Evolutionary conservation across 495 filamentous ascomycete genomes (phyloP).

Genomic region (Penicillium canariense): DNA sequence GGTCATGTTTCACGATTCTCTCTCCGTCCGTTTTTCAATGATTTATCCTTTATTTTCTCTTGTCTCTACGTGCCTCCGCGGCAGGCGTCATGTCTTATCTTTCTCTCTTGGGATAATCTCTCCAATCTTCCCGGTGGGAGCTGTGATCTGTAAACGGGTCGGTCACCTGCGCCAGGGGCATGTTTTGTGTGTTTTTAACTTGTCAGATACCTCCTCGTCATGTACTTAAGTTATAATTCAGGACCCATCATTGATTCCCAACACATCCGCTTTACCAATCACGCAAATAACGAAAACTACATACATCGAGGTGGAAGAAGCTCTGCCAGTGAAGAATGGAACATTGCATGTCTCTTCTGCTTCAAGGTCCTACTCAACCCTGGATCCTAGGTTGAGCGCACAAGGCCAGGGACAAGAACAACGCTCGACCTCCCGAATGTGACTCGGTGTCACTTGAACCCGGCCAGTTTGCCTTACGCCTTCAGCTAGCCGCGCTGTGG

Average conservation of each 20-base stretch:
- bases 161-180: neutral
- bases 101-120: neutral
- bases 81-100: constrained; percentile 5
- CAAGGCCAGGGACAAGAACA: neutral
- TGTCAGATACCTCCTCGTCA: constrained; percentile 43
- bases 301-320: no score
- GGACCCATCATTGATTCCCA: constrained; percentile 20
- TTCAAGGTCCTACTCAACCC: neutral
- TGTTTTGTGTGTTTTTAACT: constrained; percentile 12
- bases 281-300: no score
- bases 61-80: constrained; percentile 8
- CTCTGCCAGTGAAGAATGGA: neutral
- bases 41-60: constrained; percentile 11
- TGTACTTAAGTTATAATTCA: constrained; percentile 35
- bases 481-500: neutral
- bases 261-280: neutral
- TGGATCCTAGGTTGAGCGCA: neutral
- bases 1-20: constrained; percentile 33
- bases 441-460: constrained; percentile 15
- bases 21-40: neutral
- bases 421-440: constrained; percentile 8
- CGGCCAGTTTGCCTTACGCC: neutral
- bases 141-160: constrained; percentile 13
- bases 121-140: neutral
- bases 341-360: neutral